Evolutionary conservation across 2,329 filamentous ascomycete species (phyloP), one percentile per base, ranked within the genome.

Genomic region (Cyanodermella asteris): DNA sequence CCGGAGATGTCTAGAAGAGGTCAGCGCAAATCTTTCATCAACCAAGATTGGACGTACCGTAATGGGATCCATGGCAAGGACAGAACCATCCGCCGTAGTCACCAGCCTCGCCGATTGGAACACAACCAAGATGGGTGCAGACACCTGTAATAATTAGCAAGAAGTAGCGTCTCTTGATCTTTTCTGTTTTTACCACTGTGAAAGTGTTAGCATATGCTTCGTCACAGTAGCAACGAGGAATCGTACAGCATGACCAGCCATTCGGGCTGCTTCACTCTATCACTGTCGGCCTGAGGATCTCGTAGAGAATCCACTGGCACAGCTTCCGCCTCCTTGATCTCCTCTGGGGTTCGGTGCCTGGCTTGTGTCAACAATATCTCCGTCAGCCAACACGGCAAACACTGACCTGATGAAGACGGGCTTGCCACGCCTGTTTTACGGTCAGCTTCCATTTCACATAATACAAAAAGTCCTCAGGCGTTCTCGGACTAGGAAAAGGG

Each of bases 361-460:
- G n/a, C n/a, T n/a, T n/a, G n/a, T n/a, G n/a, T n/a, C n/a, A n/a
- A n/a, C n/a, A n/a, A n/a, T n/a, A n/a, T n/a, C n/a, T n/a, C n/a
- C n/a, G n/a, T n/a, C n/a, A n/a, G n/a, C n/a, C n/a, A n/a, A n/a
- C n/a, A n/a, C n/a, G n/a, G n/a, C n/a, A n/a, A n/a, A n/a, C n/a
- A n/a, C n/a, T n/a, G n/a, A n/a, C n/a, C n/a, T 82, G 69, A 97
- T 81, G 65, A 97, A 97, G 53, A 97, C 81, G 53, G 87, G 87
- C 76, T 97, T 97, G 53, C 87, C 87, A 64, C 87, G 77, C 87
- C 87, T n/a, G 97, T 64, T 97, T 97, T 66, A 97, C 91, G 54
- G 97, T 90, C 51, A 97, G 73, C 75, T 82, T 25, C 22, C 20
- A 16, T n/a, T 11, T 13, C n/a, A n/a, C n/a, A n/a, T n/a, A n/a